A percentile compares a stretch with the other conserved stretches of the same genome.
Evolutionary conservation across 371 early-diverging fungal genomes (phyloP).

Genomic region (Conidiobolus incongruus): DNA sequence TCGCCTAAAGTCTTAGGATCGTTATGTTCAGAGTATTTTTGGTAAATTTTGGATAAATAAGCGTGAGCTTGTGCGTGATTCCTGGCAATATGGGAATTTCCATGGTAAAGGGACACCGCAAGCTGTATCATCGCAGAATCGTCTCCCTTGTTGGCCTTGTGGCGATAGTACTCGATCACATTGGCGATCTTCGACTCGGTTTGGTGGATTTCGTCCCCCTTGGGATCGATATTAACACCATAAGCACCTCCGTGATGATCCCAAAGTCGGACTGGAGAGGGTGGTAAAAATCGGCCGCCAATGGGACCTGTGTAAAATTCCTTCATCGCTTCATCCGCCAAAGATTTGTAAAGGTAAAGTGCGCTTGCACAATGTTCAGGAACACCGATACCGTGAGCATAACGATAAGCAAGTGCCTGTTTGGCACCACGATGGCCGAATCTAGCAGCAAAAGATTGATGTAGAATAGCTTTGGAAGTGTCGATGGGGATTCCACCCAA

Average conservation of each 20-base stretch:
- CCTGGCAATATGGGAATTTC: constrained; percentile 32
- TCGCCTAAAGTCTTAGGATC: constrained; percentile 7
- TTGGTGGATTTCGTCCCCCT: constrained; percentile 7
- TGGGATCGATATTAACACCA: constrained; percentile 45
- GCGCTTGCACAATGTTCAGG: constrained; percentile 55
- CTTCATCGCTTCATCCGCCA: constrained; percentile 54
- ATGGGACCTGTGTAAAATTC: constrained; percentile 57
- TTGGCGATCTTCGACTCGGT: constrained; percentile 34
- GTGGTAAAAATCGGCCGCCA: constrained; percentile 49
- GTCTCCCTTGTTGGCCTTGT: constrained; percentile 45
- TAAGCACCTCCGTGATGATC: constrained; percentile 64
- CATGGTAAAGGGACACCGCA: constrained; percentile 59
- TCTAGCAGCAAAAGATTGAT: constrained; percentile 66
- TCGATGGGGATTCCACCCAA: constrained; percentile 26
- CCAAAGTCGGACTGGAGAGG: constrained; percentile 38
- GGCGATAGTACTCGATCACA: constrained; percentile 50
- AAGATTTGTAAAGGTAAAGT: constrained; percentile 45
- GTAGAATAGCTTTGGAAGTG: constrained; percentile 28
- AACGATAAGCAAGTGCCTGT: constrained; percentile 69
- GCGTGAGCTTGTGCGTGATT: constrained; percentile 35
- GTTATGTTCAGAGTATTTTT: constrained; percentile 15
- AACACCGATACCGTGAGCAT: constrained; percentile 58
- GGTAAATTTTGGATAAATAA: too few relatives aligned
- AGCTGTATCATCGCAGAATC: constrained; percentile 32
- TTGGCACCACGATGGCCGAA: constrained; percentile 49